phyloP scores from a whole-genome alignment of 1,139 yeast species.

The Blastobotrys arbuscula region DNA sequence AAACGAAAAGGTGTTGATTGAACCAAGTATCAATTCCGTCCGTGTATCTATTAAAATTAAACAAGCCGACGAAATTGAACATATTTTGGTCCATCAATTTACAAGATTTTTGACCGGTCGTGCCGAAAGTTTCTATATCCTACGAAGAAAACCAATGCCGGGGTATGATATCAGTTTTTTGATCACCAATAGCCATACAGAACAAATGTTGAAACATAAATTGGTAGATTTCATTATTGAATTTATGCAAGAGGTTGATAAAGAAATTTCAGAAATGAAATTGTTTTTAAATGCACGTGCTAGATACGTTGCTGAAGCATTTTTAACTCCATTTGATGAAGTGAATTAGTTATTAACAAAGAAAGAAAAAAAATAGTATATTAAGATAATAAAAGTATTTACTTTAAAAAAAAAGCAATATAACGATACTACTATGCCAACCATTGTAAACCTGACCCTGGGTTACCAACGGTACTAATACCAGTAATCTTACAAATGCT shows the following conservation, averaged over 20 bases:
- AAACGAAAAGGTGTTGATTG: constrained; percentile 86
- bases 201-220: constrained; percentile 91
- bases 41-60: constrained; percentile 88
- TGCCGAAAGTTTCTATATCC: constrained; percentile 88
- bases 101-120: constrained; percentile 90
- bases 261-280: constrained; percentile 98
- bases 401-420: neutral
- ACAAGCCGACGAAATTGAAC: constrained; percentile 97
- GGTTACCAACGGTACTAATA: constrained; percentile 82
- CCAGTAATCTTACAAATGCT: constrained; percentile 68
- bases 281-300: constrained; percentile 95
- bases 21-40: constrained; percentile 82
- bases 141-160: constrained; percentile 80
- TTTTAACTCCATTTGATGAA: constrained; percentile 44
- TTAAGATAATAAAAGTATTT: neutral
- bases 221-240: constrained; percentile 94
- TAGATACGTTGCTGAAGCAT: constrained; percentile 95
- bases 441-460: constrained; percentile 82
- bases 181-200: constrained; percentile 91
- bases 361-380: neutral
- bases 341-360: neutral
- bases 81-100: constrained; percentile 87
- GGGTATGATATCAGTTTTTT: constrained; percentile 93
- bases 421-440: constrained; percentile 8
- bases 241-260: constrained; percentile 98